Evolutionary conservation across 331 rosid species (phyloP).

Genomic region (Dryas integrifolia): DNA sequence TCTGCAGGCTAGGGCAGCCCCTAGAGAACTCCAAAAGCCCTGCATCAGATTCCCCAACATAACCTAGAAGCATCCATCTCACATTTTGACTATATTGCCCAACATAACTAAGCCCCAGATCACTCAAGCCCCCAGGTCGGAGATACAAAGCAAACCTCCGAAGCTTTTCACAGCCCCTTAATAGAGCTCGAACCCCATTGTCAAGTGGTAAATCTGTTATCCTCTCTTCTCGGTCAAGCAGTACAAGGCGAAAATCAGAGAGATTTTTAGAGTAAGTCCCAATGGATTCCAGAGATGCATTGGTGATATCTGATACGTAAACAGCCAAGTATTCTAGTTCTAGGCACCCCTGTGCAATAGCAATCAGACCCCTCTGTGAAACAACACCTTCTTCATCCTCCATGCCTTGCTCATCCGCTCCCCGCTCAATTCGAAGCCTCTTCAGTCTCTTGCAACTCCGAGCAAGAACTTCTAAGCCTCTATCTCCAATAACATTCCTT

Average conservation of each 20-base stretch:
- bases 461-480: conserved; percentile 89
- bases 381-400: conserved; percentile 86
- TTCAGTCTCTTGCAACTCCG: conserved; percentile 64
- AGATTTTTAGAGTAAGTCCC: conserved; percentile 75
- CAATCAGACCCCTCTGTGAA: conserved; percentile 88
- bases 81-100: conserved; percentile 78
- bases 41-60: conserved; percentile 73
- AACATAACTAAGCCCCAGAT: conserved; percentile 68
- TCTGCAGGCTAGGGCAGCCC: conserved; percentile 90
- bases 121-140: conserved; percentile 77
- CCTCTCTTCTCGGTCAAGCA: conserved; percentile 69
- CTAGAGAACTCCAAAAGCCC: conserved; percentile 72
- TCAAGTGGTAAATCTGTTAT: conserved; percentile 89
- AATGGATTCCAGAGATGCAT: conserved; percentile 61
- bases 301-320: conserved; percentile 82
- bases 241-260: conserved; percentile 78
- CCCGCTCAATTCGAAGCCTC: conserved; percentile 88
- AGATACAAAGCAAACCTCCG: conserved; percentile 87
- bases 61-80: conserved; percentile 97
- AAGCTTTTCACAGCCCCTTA: conserved; percentile 79
- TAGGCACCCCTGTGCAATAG: conserved; percentile 84
- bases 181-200: conserved; percentile 77
- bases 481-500: conserved; percentile 92
- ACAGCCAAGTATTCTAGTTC: conserved; percentile 84
- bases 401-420: conserved; percentile 86